A percentile compares a stretch with the other conserved stretches of the same genome.
Evolutionary conservation across 1,284 basidiomycete species (phyloP).

Genomic region (Mycena citricolor): DNA sequence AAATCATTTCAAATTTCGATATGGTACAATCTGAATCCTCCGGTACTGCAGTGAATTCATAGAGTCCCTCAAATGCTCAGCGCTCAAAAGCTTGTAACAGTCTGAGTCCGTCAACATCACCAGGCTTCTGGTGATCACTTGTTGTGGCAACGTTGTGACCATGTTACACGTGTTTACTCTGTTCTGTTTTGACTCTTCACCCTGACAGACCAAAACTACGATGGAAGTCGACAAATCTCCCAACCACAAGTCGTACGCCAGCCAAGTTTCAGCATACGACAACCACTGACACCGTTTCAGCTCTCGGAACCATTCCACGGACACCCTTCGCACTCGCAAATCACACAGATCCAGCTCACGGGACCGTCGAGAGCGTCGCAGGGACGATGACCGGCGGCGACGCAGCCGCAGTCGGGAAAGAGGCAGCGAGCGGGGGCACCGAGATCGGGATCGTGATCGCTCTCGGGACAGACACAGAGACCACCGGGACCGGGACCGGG

Average conservation of each 20-base stretch:
- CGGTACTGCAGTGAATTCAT: too few relatives aligned
- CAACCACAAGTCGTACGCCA: slow-evolving; percentile 58
- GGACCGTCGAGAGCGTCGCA: slow-evolving; percentile 52
- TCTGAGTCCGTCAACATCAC: too few relatives aligned
- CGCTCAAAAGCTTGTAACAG: too few relatives aligned
- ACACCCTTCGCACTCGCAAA: slow-evolving; percentile 66
- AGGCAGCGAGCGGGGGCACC: slow-evolving; percentile 50
- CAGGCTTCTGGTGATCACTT: too few relatives aligned
- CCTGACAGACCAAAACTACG: slow-evolving; percentile 26
- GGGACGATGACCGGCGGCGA: slow-evolving; percentile 53
- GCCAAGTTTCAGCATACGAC: slow-evolving; percentile 11
- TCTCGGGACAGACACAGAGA: slow-evolving; percentile 43
- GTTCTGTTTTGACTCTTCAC: background rate
- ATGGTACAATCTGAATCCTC: too few relatives aligned
- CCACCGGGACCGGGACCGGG: slow-evolving; percentile 41
- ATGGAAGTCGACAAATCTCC: slow-evolving; percentile 68
- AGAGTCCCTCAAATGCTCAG: too few relatives aligned
- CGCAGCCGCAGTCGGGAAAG: slow-evolving; percentile 50
- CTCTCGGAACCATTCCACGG: slow-evolving; percentile 69
- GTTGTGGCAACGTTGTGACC: background rate
- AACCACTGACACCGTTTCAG: slow-evolving; percentile 33
- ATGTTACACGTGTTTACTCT: background rate
- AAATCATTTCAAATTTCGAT: too few relatives aligned
- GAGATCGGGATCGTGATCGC: slow-evolving; percentile 48
- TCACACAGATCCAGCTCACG: slow-evolving; percentile 71